Evolutionary conservation across 2,329 filamentous ascomycete genomes (phyloP), one percentile per base, ranked within the genome.

Genomic region (Trichoderma sp.): DNA sequence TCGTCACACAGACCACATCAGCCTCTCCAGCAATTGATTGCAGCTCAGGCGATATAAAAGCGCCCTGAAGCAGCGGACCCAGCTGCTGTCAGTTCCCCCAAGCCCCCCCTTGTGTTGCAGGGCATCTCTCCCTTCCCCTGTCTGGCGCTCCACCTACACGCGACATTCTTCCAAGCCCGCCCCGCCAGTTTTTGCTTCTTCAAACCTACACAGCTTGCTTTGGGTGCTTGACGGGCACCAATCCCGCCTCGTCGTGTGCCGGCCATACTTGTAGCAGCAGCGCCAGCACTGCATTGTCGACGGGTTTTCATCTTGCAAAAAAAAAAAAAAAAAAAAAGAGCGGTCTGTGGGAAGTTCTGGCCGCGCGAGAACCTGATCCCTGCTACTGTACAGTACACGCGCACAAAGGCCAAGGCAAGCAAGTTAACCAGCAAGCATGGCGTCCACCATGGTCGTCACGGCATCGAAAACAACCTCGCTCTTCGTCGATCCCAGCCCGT

Each of bases 401-500:
- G 22, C 42, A 22, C 10, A 42, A 45, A 17, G n/a, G 27, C n/a
- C 39, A 22, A n/a, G n/a, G n/a, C 9, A n/a, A 19, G 34, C 56
- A 39, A 54, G 7, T 7, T 2, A 35, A 53, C 17, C 19, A 29
- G 52, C 53, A 57, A 37, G 54, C 34, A 73, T 74, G 71, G 70
- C 73, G 52, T 70, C 68, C 70, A 78, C 79, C 66, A 77, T 78
- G 77, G 73, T 77, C 67, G 70, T 74, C 58, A 69, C 74, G 22
- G 39, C 63, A 15, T 56, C 63, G 52, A 65, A 72, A 65, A 63
- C 71, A 58, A 68, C 70, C 19, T 67, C 75, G 29, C 69, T 74
- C 59, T 72, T 72, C 52, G 67, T 71, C 65, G 70, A 71, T 71
- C 73, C 68, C 75, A 68, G 72, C 37, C 71, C 71, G 27, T 72